Base-by-base conservation (phyloP, 176 grass and related monocot species). In the Avena sativa region DNA sequence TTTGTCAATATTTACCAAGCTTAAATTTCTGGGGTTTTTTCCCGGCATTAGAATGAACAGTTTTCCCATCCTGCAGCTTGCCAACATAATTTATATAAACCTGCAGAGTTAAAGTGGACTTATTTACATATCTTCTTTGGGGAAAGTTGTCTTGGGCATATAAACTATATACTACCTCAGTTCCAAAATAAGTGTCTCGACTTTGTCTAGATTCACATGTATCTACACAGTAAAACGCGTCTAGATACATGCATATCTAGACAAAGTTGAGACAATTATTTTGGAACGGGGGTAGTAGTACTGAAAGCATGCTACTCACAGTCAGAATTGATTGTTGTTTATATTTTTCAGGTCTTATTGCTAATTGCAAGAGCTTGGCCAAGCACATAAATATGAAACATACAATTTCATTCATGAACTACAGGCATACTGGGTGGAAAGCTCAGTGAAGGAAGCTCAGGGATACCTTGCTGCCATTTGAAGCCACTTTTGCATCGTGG, bases 61-160 rank as follows among this genome's bases (percentile, higher is more conserved):
- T 83, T 71, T 84, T 90, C 30, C 97, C 94, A 84, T 89, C 89
- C 64, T 96, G 70, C 46, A 98, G 81, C 83, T 83, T 96, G 80
- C 94, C 97, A 70, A 93, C 86, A 87, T 96, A 98, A 73, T 81
- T 94, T 40, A 98, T 95, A 83, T 75, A 98, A 85, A 98, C 90
- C 97, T 98, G 86, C 62, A 87, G 23, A 80, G 65, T 62, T 15
- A 67, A 76, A 60, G 19, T 50, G 72, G 52, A 21, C 4, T 47
- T 66, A 8, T 64, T 87, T n/a, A 30, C 23, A 79, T 36, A 4
- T 48, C 32, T 58, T 65, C 13, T 63, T 80, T 78, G n/a, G 36
- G n/a, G 4, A 12, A 15, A 64, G 19, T 59, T 26, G 8, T 19
- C 46, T 46, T 65, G 5, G 19, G 57, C 82, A 48, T 30, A 17